phyloP scores from a whole-genome alignment of 306 rosid genomes.

The Heteromeles arbutifolia region DNA sequence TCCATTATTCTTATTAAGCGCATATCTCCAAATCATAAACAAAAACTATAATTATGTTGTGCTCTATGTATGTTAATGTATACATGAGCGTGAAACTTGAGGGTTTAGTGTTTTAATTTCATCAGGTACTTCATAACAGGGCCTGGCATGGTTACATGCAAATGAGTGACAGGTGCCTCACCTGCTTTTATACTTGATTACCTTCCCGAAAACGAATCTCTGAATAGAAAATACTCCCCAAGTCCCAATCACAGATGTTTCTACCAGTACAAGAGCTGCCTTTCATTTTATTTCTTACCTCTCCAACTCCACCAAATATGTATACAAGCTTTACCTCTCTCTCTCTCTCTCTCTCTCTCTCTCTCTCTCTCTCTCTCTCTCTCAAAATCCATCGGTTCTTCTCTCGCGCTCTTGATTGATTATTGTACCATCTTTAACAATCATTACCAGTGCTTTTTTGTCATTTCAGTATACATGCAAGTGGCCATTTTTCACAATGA shows the following conservation, averaged over 20 bases:
- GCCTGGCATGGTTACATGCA: background rate
- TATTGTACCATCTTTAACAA: constrained; percentile 48
- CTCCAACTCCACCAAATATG: constrained; percentile 22
- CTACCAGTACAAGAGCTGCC: background rate
- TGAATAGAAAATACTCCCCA: constrained; percentile 8
- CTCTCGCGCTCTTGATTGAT: constrained; percentile 27
- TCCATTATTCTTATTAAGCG: too few species aligned
- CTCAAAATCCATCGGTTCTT: constrained; percentile 31
- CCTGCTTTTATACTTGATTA: constrained; percentile 1
- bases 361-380: constrained; percentile 12
- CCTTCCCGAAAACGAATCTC: constrained; percentile 28
- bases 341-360: background rate
- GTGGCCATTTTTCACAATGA: too few species aligned
- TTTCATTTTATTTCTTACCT: background rate
- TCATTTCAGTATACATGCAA: background rate
- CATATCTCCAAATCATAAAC: too few species aligned
- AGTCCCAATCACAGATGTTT: constrained; percentile 15
- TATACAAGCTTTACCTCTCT: constrained; percentile 18
- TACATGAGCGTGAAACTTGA: background rate
- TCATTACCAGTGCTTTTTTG: constrained; percentile 34
- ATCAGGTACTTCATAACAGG: background rate
- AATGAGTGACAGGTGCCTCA: constrained; percentile 9
- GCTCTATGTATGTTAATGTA: too few species aligned
- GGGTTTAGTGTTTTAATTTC: background rate
- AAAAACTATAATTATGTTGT: too few species aligned